Evolutionary conservation across 2,329 filamentous ascomycete species (phyloP), one percentile per base, ranked within the genome.

Genomic region (Ambrosiella xylebori): DNA sequence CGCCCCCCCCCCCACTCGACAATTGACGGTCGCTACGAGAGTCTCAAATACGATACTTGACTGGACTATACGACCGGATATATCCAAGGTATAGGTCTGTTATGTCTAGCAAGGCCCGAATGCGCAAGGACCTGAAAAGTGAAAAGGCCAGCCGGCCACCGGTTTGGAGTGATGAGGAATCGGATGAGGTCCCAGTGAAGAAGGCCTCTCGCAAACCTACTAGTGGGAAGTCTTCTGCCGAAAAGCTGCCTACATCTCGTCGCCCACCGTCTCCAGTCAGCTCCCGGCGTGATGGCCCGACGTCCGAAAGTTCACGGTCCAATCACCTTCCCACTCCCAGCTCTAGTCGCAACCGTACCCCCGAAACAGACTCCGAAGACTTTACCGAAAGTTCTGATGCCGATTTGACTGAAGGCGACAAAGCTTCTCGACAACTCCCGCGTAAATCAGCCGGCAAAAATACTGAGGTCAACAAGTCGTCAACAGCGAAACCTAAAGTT

Each of bases 341-440:
- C 5, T 61, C 59, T 12, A 61, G 59, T 38, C 44, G 59, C 4
- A 54, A 61, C 38, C 45, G 56, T 17, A 61, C 59, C 9, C 59
- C 59, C 44, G 52, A 61, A n/a, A 52, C 52, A 35, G 56, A 58
- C 19, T 50, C 44, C 27, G 56, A 61, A 40, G 54, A 53, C n/a
- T 36, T 51, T 27, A 50, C 56, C 4, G 47, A 36, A 35, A 51
- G 47, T 51, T 39, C 9, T 40, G 45, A 59, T 37, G 19, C 38
- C 47, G 19, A 17, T 35, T 12, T 27, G 45, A 11, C 50, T 39
- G 39, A 56, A 53, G 44, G 39, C 15, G 39, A 13, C 54, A 9
- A 38, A 4, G 27, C 27, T 27, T 27, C 27, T 27, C 27, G 27
- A 27, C 27, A 27, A 27, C 27, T 27, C 27, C 27, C 27, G 27